Conservation (phyloP, 768 basidiomycete genomes). For the Russula vinacea region DNA sequence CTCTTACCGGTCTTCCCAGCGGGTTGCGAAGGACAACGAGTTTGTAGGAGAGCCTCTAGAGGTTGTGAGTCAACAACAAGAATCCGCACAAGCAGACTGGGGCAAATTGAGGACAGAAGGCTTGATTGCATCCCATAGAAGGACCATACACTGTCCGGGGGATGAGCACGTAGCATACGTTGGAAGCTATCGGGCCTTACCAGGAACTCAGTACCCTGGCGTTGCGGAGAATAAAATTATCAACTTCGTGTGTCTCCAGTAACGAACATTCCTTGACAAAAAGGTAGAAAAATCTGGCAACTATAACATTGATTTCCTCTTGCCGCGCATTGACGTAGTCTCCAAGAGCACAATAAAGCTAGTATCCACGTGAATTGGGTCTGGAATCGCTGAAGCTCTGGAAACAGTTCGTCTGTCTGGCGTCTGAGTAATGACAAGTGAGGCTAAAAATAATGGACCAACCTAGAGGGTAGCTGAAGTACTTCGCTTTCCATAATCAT, state of each 20-base stretch:
- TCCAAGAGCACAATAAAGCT: slow-evolving; percentile 54
- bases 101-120: slow-evolving; percentile 53
- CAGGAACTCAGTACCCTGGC: slow-evolving; percentile 55
- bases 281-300: slow-evolving; percentile 59
- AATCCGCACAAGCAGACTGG: slow-evolving; percentile 54
- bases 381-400: slow-evolving; percentile 44
- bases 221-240: slow-evolving; percentile 69
- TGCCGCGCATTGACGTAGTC: slow-evolving; percentile 48
- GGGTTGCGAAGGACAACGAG: slow-evolving; percentile 38
- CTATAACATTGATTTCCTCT: slow-evolving; percentile 50
- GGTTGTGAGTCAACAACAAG: slow-evolving; percentile 63
- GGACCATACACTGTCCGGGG: slow-evolving; percentile 54
- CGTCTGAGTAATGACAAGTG: slow-evolving; percentile 3
- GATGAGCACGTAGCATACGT: background rate
- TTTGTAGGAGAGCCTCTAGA: slow-evolving; percentile 50
- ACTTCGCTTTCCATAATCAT: slow-evolving; percentile 51
- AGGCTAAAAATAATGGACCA: slow-evolving; percentile 29
- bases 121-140: slow-evolving; percentile 60
- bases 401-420: slow-evolving; percentile 47
- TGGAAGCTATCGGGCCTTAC: slow-evolving; percentile 40
- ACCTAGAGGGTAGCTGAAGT: slow-evolving; percentile 56
- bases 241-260: slow-evolving; percentile 63
- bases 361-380: slow-evolving; percentile 60
- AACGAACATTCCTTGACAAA: slow-evolving; percentile 59
- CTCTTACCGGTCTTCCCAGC: slow-evolving; percentile 55